Percentiles rank a stretch among this genome's conserved stretches.
These are phyloP conservation scores for Tylopilus orsonianus DNA, from an alignment of 1,284 basidiomycete genomes.

Conservation along the genomic window DNA sequence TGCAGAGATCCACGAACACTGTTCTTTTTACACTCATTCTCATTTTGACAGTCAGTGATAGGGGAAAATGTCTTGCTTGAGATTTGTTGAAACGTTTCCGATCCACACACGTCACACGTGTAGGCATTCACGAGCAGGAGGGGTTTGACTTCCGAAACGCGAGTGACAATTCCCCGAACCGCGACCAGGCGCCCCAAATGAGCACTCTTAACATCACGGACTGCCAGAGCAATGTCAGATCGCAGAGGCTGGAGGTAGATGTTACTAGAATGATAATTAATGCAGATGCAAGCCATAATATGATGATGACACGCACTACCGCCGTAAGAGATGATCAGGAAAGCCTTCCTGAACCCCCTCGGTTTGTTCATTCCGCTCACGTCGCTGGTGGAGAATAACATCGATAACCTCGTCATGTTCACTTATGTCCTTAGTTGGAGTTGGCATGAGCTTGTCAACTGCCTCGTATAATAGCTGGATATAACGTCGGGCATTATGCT, in stretches of 20 bases:
- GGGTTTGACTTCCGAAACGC: slow-evolving; percentile 98
- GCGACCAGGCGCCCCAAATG: slow-evolving; percentile 93
- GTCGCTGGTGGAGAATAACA: slow-evolving; percentile 90
- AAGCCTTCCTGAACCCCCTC: slow-evolving; percentile 74
- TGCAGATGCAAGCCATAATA: background rate
- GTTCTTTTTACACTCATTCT: slow-evolving; percentile 82
- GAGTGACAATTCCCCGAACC: slow-evolving; percentile 96
- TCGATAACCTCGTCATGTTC: slow-evolving; percentile 92
- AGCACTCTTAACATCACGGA: slow-evolving; percentile 84
- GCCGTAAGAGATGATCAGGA: slow-evolving; percentile 85
- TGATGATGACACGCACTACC: slow-evolving; percentile 74
- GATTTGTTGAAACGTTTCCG: slow-evolving; percentile 98
- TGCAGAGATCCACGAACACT: slow-evolving; percentile 89
- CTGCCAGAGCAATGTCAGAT: slow-evolving; percentile 77
- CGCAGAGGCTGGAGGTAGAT: slow-evolving; percentile 89
- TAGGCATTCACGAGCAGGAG: slow-evolving; percentile 97
- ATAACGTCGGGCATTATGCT: slow-evolving; percentile 88
- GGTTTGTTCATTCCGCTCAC: slow-evolving; percentile 80
- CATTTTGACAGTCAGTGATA: slow-evolving; percentile 83
- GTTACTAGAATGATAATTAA: slow-evolving; percentile 57
- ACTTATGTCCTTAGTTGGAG: slow-evolving; percentile 85
- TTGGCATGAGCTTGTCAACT: slow-evolving; percentile 86
- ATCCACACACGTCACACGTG: slow-evolving; percentile 97
- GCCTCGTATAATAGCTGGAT: slow-evolving; percentile 88
- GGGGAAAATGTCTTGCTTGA: slow-evolving; percentile 92